Base-by-base conservation (phyloP, 768 basidiomycete genomes). In the Zangia roseola region DNA sequence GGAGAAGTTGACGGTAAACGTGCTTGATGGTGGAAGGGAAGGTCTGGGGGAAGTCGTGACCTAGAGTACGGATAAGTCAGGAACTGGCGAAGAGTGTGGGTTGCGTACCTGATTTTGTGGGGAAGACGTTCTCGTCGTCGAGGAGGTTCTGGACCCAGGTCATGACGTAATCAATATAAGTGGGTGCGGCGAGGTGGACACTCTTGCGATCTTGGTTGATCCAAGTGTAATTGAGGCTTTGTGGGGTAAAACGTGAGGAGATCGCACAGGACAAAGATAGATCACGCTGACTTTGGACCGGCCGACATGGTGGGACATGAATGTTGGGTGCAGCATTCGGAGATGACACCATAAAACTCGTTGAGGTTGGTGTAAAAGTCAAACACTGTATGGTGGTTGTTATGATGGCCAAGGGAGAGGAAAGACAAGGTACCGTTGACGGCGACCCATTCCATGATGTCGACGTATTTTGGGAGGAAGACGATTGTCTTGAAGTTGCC, bases 401-500 rank as follows among this genome's bases (percentile, higher is more conserved):
- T 5, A 23, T 8, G 26, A 17, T 20, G 16, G 25, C 1, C 30
- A 21, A 25, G 0, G 13, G 12, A 6, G 5, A 2, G 6, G 14
- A 12, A 24, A n/a, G n/a, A 16, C 13, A 45, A 79, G 86, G 64
- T 59, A 95, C 94, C 82, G 61, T 95, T 95, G 36, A 93, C 88
- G 10, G 93, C 94, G 24, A 95, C 94, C 94, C 94, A 97, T 65
- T 97, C 94, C 79, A 92, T 94, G 49, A 91, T 85, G 64, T 95
- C 92, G 24, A 91, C 87, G 59, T 94, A 97, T 67, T 95, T 97
- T 7, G 95, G 95, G 45, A 93, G 78, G 71, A 93, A 88, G 49
- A 97, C 94, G 60, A 98, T 97, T 4, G 94, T 97, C 74, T 95
- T 97, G 76, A 97, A 97, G 70, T 94, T 97, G 20, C 95, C 95